Conservation (phyloP, 148 eudicot species). For the Diospyros lotus region DNA sequence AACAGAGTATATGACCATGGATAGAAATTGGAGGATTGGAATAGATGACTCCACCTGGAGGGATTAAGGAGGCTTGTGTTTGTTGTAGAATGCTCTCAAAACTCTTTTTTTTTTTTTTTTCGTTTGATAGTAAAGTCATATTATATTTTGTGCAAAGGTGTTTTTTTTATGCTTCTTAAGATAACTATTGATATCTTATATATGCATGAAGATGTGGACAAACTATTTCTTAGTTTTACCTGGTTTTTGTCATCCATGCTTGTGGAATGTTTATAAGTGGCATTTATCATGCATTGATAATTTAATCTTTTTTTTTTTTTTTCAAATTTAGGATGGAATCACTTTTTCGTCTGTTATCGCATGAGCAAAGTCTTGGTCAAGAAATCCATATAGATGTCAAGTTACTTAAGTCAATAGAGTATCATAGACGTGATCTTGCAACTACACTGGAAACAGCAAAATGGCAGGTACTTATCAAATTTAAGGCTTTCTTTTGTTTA, state of each 20-base stretch:
- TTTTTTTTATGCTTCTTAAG: too few relatives aligned
- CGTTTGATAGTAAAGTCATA: too few relatives aligned
- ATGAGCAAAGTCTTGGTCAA: slow-evolving; percentile 32
- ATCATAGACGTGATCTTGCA: slow-evolving; percentile 32
- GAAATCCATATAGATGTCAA: slow-evolving; percentile 20
- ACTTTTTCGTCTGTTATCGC: slow-evolving; percentile 25
- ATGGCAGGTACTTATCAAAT: slow-evolving; percentile 35
- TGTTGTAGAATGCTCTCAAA: too few relatives aligned
- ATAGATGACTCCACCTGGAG: too few relatives aligned
- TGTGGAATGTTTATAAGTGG: background rate
- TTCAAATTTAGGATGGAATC: slow-evolving; percentile 33
- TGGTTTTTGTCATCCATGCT: background rate
- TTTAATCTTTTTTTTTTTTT: background rate
- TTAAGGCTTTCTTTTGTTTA: background rate
- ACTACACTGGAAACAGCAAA: slow-evolving; percentile 36
- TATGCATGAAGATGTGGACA: too few relatives aligned
- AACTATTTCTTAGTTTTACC: too few relatives aligned
- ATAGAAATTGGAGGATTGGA: too few relatives aligned
- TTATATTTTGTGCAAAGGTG: too few relatives aligned
- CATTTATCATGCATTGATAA: background rate
- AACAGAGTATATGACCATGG: too few relatives aligned
- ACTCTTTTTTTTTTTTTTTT: too few relatives aligned
- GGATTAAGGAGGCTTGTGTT: too few relatives aligned
- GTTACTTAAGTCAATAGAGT: slow-evolving; percentile 21
- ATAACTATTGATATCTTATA: too few relatives aligned